Evolutionary conservation across 805 yeast genomes (phyloP), one percentile per base, ranked within the genome.

Genomic region (Schwanniomyces polymorphus): DNA sequence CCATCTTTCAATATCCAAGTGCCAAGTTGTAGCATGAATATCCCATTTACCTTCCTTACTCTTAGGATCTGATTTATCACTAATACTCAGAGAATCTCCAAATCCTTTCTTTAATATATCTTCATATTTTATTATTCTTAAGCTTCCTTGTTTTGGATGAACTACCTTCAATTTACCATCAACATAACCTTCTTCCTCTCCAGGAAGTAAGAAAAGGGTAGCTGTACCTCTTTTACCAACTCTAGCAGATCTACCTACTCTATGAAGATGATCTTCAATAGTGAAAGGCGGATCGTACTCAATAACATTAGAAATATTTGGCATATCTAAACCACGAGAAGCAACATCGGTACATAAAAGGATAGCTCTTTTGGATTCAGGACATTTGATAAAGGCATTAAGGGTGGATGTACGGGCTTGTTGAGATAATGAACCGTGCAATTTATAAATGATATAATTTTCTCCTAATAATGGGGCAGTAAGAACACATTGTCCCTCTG

Each of bases 201-300:
- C 96, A 1, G 99, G 99, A 27, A 92, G 71, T 37, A 94, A 71
- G 60, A 92, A 90, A 48, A 94, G 67, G 1, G 82, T 64, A 1
- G 97, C 87, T 33, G 76, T 76, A 64, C 99, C 99, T 34, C 72
- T 67, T 39, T 83, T 79, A 52, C 99, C 99, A n/a, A 95, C 96
- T 71, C 99, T 84, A 7, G 99, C 99, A 10, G 98, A 91, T 73
- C 99, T 84, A 45, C 99, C 99, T 46, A 91, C 88, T 67, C 99
- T 80, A 67, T 94, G 99, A 48, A 94, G 73, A 75, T 94, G 99
- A 63, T 94, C 99, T 52, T 91, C 97, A 5, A 90, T 76, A 1
- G 94, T 80, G 60, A 92, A 91, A 5, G 99, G 97, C 2, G 99
- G 97, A 63, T 94, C 99, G 57, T 84, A 86, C 65, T 94, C 99